Evolutionary conservation across 441 rosid genomes (phyloP).

Genomic region (Daphne laureola): DNA sequence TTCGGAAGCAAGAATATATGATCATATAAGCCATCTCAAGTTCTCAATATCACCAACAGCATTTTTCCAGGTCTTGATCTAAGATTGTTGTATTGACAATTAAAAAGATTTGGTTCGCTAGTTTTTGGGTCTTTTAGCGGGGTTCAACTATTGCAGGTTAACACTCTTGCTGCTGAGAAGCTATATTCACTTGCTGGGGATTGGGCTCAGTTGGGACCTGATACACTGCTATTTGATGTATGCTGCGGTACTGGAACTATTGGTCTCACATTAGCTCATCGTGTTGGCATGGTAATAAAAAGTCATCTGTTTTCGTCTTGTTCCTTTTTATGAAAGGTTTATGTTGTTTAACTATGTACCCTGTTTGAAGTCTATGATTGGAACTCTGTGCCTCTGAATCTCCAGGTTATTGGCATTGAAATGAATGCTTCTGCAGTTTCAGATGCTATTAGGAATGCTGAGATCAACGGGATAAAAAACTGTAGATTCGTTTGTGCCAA

Average conservation of each 20-base stretch:
- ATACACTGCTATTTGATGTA: conserved; percentile 79
- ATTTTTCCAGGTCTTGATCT: conserved; percentile 66
- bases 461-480: conserved; percentile 79
- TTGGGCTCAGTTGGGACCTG: conserved; percentile 86
- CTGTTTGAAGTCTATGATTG: conserved; percentile 1
- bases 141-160: conserved; percentile 50
- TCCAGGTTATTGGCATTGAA: conserved; percentile 83
- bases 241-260: conserved; percentile 99
- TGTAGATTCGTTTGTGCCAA: conserved; percentile 83
- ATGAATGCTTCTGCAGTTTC: conserved; percentile 92
- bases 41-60: conserved; percentile 94
- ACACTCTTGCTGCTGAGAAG: conserved; percentile 89
- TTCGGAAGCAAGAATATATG: conserved; percentile 76
- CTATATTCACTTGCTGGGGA: conserved; percentile 91
- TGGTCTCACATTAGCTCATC: conserved; percentile 85
- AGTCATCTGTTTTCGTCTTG: conserved; percentile 11
- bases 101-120: conserved; percentile 1
- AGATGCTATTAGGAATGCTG: conserved; percentile 86
- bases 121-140: conserved; percentile 4
- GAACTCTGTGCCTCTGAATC: conserved; percentile 8
- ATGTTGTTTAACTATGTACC: neutral
- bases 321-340: conserved; percentile 2
- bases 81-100: conserved; percentile 2
- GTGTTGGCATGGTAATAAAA: conserved; percentile 80
- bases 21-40: conserved; percentile 60